Conservation (phyloP, 305 asterid species). For the Plantago lanceolata region DNA sequence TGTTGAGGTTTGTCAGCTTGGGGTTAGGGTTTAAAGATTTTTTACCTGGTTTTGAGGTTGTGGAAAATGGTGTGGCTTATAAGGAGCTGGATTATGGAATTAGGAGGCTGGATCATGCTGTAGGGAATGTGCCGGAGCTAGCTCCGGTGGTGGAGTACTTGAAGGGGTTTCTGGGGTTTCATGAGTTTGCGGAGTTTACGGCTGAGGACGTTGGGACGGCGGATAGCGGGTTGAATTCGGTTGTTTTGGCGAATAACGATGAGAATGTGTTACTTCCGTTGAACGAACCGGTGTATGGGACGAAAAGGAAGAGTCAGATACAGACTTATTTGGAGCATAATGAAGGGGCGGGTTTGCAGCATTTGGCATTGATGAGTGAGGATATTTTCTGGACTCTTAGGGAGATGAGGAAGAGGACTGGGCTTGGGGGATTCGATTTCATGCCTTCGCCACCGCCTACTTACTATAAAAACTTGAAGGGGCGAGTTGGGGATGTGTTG, state of each 20-base stretch:
- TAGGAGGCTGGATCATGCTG: constrained; percentile 79
- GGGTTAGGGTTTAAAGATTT: constrained; percentile 15
- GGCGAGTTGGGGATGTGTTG: constrained; percentile 63
- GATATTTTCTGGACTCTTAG: constrained; percentile 68
- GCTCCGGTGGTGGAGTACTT: constrained; percentile 71
- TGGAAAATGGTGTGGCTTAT: constrained; percentile 30
- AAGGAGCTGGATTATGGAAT: constrained; percentile 69
- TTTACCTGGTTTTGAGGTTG: constrained; percentile 48
- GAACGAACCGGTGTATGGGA: constrained; percentile 80
- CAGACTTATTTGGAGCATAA: constrained; percentile 93
- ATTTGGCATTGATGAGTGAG: constrained; percentile 66
- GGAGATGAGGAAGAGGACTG: constrained; percentile 86
- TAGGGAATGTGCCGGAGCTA: constrained; percentile 70
- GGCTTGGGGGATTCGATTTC: constrained; percentile 83
- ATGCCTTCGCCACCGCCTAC: constrained; percentile 90
- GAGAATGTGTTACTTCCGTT: constrained; percentile 68
- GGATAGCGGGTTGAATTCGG: constrained; percentile 83
- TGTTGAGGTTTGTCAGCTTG: constrained; percentile 52
- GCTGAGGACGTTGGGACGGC: constrained; percentile 77
- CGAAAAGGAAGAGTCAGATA: constrained; percentile 88
- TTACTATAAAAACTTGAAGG: constrained; percentile 64
- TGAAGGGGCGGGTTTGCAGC: constrained; percentile 90
- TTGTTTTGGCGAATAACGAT: constrained; percentile 65
- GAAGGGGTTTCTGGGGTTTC: constrained; percentile 68
- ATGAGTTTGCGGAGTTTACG: constrained; percentile 85